A percentile compares a stretch with the other conserved stretches of the same genome.
Evolutionary conservation across 73 alveolate genomes (phyloP).

Genomic region (Paramecium tetraurelia): DNA sequence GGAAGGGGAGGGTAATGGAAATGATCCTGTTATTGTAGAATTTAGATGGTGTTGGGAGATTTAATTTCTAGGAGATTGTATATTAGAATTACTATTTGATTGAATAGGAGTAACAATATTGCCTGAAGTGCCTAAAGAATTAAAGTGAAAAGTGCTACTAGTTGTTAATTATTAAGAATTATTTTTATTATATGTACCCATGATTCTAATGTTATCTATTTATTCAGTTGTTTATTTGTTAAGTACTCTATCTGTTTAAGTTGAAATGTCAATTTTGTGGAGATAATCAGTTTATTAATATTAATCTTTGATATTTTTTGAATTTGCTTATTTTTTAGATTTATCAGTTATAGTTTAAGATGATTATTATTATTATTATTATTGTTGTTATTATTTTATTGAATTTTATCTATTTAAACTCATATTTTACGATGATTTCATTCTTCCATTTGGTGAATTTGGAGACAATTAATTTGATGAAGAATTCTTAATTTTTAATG

Average conservation of each 20-base stretch:
- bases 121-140: not conserved
- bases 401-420: not conserved
- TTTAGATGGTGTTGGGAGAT: not conserved
- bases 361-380: not conserved
- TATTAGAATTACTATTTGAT: not conserved
- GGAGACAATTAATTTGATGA: slow-evolving; percentile 4
- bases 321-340: not conserved
- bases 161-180: not conserved
- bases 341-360: not conserved
- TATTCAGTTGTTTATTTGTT: not conserved
- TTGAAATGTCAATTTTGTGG: not conserved
- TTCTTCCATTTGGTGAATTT: not conserved
- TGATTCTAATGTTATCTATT: not conserved
- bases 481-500: not conserved
- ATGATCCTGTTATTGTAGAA: not conserved
- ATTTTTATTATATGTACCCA: not conserved
- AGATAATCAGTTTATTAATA: not conserved
- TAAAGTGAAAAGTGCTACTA: not conserved
- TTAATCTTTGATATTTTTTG: not conserved
- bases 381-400: not conserved
- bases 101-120: not conserved
- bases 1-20: not conserved
- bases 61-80: not conserved
- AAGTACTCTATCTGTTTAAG: not conserved
- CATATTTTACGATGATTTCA: not conserved